Evolutionary conservation across 108 stramenopile species (phyloP).

Genomic region (Hondaea fermentalgiana): DNA sequence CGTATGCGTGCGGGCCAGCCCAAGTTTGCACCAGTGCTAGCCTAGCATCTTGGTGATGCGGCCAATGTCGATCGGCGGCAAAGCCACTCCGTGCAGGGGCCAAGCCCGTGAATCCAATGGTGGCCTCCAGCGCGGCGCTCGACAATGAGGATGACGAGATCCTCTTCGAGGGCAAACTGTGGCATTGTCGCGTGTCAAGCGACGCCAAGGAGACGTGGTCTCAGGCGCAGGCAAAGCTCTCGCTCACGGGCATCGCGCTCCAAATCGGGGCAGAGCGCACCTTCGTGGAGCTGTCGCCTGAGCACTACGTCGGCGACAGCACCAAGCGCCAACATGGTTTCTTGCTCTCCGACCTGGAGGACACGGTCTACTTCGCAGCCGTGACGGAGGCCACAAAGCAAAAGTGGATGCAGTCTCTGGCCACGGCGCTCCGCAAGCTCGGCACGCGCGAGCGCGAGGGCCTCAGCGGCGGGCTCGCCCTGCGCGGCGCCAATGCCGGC

Average conservation of each 20-base stretch:
- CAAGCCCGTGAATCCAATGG: no score
- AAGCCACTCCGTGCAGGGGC: no score
- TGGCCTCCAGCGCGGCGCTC: no score
- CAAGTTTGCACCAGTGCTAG: no score
- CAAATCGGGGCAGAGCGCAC: neutral
- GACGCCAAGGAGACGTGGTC: neutral
- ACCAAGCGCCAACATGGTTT: neutral
- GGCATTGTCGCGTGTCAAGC: neutral
- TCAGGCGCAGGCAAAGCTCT: neutral
- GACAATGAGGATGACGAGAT: neutral
- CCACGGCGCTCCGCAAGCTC: neutral
- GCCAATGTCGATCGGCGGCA: no score
- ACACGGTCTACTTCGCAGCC: neutral
- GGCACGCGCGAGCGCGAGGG: neutral
- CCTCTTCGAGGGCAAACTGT: neutral
- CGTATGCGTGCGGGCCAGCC: no score
- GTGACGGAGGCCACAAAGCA: neutral
- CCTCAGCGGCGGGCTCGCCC: neutral
- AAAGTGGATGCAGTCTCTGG: neutral
- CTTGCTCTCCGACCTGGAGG: neutral
- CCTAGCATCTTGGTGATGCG: no score
- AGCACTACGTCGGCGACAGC: slow-evolving; percentile 18
- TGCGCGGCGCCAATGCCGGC: no score
- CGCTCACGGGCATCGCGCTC: neutral
- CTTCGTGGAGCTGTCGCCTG: neutral